phyloP scores from a whole-genome alignment of 2,329 filamentous ascomycete genomes.

The Arthrobotrys musiformis region DNA sequence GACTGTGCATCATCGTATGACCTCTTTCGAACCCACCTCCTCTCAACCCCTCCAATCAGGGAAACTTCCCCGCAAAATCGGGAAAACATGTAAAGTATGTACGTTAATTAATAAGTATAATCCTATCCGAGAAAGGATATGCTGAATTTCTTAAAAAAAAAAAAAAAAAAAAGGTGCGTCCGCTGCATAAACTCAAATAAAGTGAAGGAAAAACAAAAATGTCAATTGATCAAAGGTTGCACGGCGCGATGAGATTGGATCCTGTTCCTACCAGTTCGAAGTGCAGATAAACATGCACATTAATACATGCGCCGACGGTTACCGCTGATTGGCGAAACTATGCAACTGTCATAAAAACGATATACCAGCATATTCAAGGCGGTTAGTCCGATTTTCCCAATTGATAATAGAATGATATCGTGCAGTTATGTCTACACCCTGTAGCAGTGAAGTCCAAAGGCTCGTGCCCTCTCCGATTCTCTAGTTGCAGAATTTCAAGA shows the following conservation, averaged over 20 bases:
- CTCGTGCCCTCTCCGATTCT: neutral
- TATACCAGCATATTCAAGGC: neutral
- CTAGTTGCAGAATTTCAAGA: neutral
- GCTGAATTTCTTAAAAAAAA: neutral
- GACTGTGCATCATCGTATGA: neutral
- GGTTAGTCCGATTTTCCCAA: neutral
- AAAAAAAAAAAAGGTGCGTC: no score
- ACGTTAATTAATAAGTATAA: neutral
- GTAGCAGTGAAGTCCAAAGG: neutral
- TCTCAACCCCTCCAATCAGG: neutral
- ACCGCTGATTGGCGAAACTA: neutral
- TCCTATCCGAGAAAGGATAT: neutral
- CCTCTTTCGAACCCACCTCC: neutral
- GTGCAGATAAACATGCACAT: neutral
- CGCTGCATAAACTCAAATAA: no score
- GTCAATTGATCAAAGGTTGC: no score
- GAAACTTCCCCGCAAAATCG: neutral
- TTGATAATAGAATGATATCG: slow-evolving; percentile 1
- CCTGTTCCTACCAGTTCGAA: neutral
- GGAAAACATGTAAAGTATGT: neutral
- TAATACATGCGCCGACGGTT: neutral
- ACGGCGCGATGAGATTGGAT: slow-evolving; percentile 6
- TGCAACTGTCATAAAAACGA: neutral
- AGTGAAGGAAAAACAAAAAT: no score
- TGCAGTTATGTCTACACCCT: neutral